Evolutionary conservation across 257 asterid species (phyloP).

Genomic region (Verbena officinalis): DNA sequence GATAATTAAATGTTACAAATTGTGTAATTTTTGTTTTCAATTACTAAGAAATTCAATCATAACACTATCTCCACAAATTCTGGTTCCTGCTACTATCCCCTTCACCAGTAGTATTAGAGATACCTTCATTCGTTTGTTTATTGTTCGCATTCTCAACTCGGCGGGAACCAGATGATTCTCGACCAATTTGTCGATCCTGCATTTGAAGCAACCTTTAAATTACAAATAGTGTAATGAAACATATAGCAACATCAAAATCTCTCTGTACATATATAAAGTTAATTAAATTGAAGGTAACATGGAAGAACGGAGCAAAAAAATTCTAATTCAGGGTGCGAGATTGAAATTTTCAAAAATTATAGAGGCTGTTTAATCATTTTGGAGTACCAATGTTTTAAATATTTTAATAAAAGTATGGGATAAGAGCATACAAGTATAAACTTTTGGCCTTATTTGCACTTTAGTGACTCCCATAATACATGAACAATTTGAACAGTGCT

Average conservation of each 20-base stretch:
- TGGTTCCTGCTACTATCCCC: slow-evolving; percentile 56
- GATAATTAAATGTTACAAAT: slow-evolving; percentile 15
- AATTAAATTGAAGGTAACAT: slow-evolving; percentile 14
- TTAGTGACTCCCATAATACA: too few relatives aligned
- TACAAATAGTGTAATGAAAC: not conserved
- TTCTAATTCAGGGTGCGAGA: too few relatives aligned
- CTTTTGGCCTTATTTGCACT: too few relatives aligned
- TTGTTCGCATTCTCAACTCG: slow-evolving; percentile 43
- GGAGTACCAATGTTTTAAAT: too few relatives aligned
- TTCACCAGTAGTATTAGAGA: slow-evolving; percentile 48
- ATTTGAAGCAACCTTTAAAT: slow-evolving; percentile 23
- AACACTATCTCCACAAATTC: slow-evolving; percentile 47
- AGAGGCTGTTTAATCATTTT: too few relatives aligned
- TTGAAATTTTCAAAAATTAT: too few relatives aligned
- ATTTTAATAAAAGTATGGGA: too few relatives aligned
- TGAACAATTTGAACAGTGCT: too few relatives aligned
- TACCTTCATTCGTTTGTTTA: slow-evolving; percentile 48
- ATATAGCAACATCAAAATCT: not conserved
- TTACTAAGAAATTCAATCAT: slow-evolving; percentile 1
- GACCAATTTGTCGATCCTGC: slow-evolving; percentile 69
- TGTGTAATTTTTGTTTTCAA: not conserved
- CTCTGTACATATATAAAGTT: not conserved
- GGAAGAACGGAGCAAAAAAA: not conserved
- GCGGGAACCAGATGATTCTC: slow-evolving; percentile 53
- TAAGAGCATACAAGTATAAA: too few relatives aligned